Conservation (phyloP, 441 rosid species). For the Macaranga tanarius region DNA sequence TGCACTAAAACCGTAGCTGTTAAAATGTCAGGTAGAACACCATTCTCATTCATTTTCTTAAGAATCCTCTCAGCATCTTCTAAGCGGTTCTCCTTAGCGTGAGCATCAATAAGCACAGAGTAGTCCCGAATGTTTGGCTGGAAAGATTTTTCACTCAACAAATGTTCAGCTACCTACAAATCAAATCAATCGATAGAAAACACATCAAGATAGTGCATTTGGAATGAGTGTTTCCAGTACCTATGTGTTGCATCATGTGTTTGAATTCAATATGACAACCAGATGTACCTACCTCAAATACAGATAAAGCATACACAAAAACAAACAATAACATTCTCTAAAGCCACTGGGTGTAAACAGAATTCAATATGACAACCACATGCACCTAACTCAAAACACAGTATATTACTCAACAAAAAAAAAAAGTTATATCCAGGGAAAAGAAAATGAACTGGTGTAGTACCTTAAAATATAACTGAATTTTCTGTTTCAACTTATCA, state of each 20-base stretch:
- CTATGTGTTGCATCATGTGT: neutral
- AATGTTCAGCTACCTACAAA: conserved; percentile 64
- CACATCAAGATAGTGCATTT: conserved; percentile 19
- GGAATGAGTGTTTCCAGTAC: neutral
- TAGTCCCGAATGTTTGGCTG: conserved; percentile 56
- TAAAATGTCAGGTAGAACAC: conserved; percentile 55
- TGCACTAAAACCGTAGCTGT: conserved; percentile 50
- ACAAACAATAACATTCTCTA: too few species aligned
- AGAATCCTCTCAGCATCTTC: conserved; percentile 78
- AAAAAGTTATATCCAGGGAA: neutral
- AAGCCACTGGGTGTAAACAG: neutral
- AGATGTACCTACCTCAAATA: too few species aligned
- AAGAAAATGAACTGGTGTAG: neutral
- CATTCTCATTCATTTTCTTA: conserved; percentile 64
- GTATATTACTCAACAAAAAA: neutral
- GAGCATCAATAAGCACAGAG: conserved; percentile 61
- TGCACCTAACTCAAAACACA: neutral
- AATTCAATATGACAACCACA: neutral
- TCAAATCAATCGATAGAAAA: conserved; percentile 26
- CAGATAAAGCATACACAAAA: too few species aligned
- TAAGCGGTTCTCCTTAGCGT: conserved; percentile 50
- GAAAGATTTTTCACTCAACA: conserved; percentile 62
- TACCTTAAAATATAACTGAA: conserved; percentile 59
- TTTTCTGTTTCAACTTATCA: conserved; percentile 51
- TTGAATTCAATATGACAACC: neutral